Conservation (phyloP, 148 eudicot species). For the Amaranthus palmeri region DNA sequence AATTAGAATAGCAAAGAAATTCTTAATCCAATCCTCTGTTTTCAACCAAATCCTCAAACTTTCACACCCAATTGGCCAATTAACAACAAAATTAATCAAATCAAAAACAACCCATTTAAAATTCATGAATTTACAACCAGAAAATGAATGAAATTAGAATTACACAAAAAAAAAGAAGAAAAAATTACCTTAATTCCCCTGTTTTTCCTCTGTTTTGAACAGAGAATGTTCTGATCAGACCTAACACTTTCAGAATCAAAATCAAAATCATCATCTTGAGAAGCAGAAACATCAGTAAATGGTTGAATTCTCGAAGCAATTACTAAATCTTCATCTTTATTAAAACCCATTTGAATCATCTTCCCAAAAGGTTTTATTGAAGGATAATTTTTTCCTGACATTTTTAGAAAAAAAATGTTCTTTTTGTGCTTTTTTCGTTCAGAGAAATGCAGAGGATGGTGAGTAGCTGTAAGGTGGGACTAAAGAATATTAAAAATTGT, state of each 20-base stretch:
- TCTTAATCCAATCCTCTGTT: neutral
- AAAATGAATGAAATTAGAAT: neutral
- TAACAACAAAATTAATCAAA: conserved; percentile 8
- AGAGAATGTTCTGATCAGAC: conserved; percentile 17
- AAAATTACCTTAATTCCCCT: conserved; percentile 6
- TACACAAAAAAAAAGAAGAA: neutral
- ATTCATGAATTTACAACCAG: neutral
- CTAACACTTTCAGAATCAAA: conserved; percentile 19
- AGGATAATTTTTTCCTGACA: conserved; percentile 41
- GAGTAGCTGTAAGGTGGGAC: neutral
- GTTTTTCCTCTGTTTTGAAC: conserved; percentile 24
- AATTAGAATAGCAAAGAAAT: too few species aligned
- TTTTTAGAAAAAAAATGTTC: conserved; percentile 8
- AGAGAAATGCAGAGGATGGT: neutral
- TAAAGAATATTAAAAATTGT: conserved; percentile 8
- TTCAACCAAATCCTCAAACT: neutral
- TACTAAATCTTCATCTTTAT: neutral
- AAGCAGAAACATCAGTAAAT: conserved; percentile 9
- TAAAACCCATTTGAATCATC: conserved; percentile 35
- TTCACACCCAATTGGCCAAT: neutral
- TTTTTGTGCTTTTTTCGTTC: neutral
- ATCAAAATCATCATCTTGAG: conserved; percentile 16
- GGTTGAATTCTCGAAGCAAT: neutral
- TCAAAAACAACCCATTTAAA: conserved; percentile 26
- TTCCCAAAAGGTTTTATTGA: conserved; percentile 66